A percentile compares a stretch with the other conserved stretches of the same genome.
These are phyloP conservation scores for Boletus coffeatus DNA, from an alignment of 1,284 basidiomycete genomes.

Conservation along the genomic window DNA sequence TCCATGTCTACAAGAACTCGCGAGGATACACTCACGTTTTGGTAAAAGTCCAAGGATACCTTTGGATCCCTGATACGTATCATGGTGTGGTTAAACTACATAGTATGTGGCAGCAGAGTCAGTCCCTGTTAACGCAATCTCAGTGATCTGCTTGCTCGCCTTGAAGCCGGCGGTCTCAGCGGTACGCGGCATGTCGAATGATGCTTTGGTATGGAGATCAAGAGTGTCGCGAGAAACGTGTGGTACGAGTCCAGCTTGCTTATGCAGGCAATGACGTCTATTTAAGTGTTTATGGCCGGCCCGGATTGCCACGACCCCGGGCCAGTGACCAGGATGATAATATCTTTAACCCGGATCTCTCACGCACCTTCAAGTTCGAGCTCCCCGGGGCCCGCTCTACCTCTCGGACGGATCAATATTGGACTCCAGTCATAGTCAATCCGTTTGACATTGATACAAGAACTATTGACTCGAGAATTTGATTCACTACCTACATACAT, in stretches of 20 bases:
- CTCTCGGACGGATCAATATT: too few species aligned
- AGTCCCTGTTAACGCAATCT: constrained; percentile 1
- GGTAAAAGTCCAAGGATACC: constrained; percentile 71
- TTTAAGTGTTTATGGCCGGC: constrained; percentile 10
- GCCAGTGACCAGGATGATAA: background rate
- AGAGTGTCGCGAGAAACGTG: constrained; percentile 1
- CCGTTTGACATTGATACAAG: background rate
- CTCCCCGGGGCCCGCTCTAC: too few species aligned
- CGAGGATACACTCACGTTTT: constrained; percentile 40
- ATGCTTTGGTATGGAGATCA: constrained; percentile 8
- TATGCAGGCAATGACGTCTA: constrained; percentile 1
- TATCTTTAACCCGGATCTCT: background rate
- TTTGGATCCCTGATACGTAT: constrained; percentile 88
- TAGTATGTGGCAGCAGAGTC: background rate
- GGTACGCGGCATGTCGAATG: constrained; percentile 51
- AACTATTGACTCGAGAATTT: background rate
- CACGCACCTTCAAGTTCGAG: background rate
- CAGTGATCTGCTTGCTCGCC: constrained; percentile 29
- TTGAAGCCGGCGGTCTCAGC: constrained; percentile 63
- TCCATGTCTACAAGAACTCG: constrained; percentile 8
- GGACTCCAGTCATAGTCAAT: background rate
- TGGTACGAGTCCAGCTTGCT: background rate
- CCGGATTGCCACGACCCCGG: background rate
- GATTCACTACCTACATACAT: background rate
- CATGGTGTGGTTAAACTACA: constrained; percentile 87